Evolutionary conservation across 31 red algal species (phyloP).

Genomic region (Odonthalia washingtoniensis): DNA sequence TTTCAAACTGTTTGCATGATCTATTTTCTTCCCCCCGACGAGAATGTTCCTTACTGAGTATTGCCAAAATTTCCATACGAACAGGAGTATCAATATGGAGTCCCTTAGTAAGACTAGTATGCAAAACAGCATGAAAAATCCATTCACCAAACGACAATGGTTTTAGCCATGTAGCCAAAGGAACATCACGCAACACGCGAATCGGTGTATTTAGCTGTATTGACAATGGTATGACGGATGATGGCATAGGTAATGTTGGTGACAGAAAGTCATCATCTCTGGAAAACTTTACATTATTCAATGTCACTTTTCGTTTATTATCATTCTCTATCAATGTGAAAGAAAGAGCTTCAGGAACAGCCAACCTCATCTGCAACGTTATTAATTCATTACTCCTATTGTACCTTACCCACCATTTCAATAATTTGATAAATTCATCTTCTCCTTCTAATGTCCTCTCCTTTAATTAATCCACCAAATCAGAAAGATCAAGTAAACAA

Average conservation of each 20-base stretch:
- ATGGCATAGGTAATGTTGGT: slow-evolving; percentile 42
- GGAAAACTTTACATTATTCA: neutral
- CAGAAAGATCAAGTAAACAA: slow-evolving; percentile 24
- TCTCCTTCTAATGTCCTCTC: slow-evolving; percentile 27
- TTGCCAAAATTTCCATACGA: slow-evolving; percentile 34
- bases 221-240: slow-evolving; percentile 35
- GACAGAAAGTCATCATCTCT: too few relatives aligned
- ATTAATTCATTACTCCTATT: too few relatives aligned
- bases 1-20: slow-evolving; percentile 1
- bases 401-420: slow-evolving; percentile 57
- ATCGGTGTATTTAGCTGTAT: slow-evolving; percentile 4
- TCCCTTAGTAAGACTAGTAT: slow-evolving; percentile 45
- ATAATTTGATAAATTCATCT: slow-evolving; percentile 43
- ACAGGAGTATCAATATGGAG: slow-evolving; percentile 35
- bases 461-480: slow-evolving; percentile 22
- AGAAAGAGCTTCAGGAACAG: too few relatives aligned
- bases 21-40: neutral
- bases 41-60: slow-evolving; percentile 41
- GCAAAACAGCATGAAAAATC: slow-evolving; percentile 40
- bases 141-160: slow-evolving; percentile 55
- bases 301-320: neutral
- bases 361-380: too few relatives aligned
- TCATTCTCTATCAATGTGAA: too few relatives aligned
- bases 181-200: slow-evolving; percentile 27
- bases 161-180: slow-evolving; percentile 37